Conservation (phyloP, 2,329 filamentous ascomycete genomes). For the Acephala macrosclerotiorum region DNA sequence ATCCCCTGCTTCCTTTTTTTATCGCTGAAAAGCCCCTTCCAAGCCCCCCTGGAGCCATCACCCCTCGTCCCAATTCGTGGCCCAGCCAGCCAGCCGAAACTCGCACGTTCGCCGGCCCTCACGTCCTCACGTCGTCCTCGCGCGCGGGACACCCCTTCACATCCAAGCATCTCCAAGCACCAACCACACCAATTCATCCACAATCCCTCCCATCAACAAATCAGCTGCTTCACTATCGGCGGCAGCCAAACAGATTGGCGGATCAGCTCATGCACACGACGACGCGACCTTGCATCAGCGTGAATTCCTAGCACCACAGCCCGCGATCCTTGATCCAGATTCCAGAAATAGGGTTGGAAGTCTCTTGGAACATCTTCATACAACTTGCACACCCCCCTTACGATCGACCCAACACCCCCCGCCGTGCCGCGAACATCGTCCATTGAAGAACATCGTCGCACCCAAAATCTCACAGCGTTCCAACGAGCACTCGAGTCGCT, state of each 20-base stretch:
- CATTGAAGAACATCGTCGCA: slow-evolving; percentile 12
- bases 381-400: slow-evolving; percentile 23
- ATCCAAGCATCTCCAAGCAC: slow-evolving; percentile 7
- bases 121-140: not conserved
- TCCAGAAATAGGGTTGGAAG: slow-evolving; percentile 31
- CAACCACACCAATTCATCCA: slow-evolving; percentile 7
- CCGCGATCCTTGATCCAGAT: slow-evolving; percentile 20
- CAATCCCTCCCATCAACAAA: slow-evolving; percentile 19
- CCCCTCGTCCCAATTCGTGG: slow-evolving; percentile 9
- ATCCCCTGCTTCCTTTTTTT: slow-evolving; percentile 4
- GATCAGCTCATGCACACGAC: slow-evolving; percentile 30
- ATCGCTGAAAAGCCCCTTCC: not conserved
- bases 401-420: slow-evolving; percentile 10
- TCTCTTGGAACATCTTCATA: slow-evolving; percentile 32
- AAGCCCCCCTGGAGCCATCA: not conserved
- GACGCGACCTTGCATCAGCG: slow-evolving; percentile 34
- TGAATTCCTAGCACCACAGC: slow-evolving; percentile 21
- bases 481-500: slow-evolving; percentile 6
- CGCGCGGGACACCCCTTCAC: slow-evolving; percentile 1
- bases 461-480: not conserved
- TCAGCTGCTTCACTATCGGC: slow-evolving; percentile 15
- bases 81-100: slow-evolving; percentile 10
- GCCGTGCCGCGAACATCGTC: not conserved
- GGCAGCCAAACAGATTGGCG: slow-evolving; percentile 22
- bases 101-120: not conserved